phyloP scores from a whole-genome alignment of 192 early-diverging fungal genomes.

The Umbelopsis sp. region DNA sequence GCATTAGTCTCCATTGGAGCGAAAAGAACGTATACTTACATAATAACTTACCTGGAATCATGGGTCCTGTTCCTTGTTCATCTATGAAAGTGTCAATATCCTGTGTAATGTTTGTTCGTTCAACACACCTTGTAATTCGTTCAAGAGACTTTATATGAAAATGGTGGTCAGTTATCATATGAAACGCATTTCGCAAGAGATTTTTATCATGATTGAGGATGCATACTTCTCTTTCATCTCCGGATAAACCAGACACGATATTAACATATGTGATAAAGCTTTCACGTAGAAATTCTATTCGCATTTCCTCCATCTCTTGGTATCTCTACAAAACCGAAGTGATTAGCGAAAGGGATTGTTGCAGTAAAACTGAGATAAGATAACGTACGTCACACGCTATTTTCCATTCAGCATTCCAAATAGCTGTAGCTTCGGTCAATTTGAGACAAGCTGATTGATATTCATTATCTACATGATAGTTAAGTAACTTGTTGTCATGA shows the following conservation, averaged over 20 bases:
- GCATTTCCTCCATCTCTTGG: slow-evolving; percentile 72
- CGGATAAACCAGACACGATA: slow-evolving; percentile 67
- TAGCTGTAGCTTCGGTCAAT: slow-evolving; percentile 44
- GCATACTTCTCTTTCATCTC: slow-evolving; percentile 70
- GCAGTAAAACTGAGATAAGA: background rate
- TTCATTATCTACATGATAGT: slow-evolving; percentile 43
- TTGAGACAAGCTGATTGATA: slow-evolving; percentile 54
- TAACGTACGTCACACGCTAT: slow-evolving; percentile 54
- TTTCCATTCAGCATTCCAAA: slow-evolving; percentile 58
- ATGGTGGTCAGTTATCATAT: background rate
- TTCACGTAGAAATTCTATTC: slow-evolving; percentile 68
- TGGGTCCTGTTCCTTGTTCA: slow-evolving; percentile 63
- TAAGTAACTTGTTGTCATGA: background rate
- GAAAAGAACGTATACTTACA: background rate
- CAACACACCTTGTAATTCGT: slow-evolving; percentile 65
- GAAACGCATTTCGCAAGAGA: background rate
- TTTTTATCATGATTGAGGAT: background rate
- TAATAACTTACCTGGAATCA: slow-evolving; percentile 41
- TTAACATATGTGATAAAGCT: slow-evolving; percentile 74
- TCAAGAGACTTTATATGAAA: slow-evolving; percentile 61
- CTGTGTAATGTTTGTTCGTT: slow-evolving; percentile 59
- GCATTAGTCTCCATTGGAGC: background rate
- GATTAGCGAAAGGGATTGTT: background rate
- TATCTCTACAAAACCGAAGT: slow-evolving; percentile 40
- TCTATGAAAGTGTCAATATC: slow-evolving; percentile 69